A percentile compares a stretch with the other conserved stretches of the same genome.
These are phyloP conservation scores for Phylloporus sp. DNA, from an alignment of 768 basidiomycete species.

Conservation along the genomic window DNA sequence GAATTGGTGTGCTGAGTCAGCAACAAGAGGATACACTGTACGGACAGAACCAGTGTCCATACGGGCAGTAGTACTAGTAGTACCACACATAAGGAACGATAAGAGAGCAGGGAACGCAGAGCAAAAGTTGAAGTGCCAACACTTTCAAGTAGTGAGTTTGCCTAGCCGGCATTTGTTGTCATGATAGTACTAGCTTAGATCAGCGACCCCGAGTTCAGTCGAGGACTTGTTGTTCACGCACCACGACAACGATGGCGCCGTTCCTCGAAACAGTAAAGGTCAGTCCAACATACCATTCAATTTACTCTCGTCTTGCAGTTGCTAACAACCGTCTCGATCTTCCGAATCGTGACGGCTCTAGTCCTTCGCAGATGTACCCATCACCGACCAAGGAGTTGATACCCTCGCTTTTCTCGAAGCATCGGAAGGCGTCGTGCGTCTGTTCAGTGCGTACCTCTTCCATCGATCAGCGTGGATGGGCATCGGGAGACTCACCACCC, in stretches of 20 bases:
- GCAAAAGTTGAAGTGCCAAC: no score
- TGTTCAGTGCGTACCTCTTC: slow-evolving; percentile 66
- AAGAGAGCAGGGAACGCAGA: no score
- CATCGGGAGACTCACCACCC: not conserved
- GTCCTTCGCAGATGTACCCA: slow-evolving; percentile 92
- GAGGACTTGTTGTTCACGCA: slow-evolving; percentile 1
- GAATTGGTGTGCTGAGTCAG: no score
- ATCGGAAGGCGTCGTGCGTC: slow-evolving; percentile 75
- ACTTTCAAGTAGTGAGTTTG: no score
- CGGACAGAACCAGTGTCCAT: no score
- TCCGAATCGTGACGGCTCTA: slow-evolving; percentile 28
- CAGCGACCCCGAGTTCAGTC: no score
- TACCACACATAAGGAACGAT: no score
- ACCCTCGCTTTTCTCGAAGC: slow-evolving; percentile 87
- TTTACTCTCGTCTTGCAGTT: not conserved
- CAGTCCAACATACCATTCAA: slow-evolving; percentile 8
- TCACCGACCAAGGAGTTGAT: slow-evolving; percentile 83
- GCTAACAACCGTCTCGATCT: not conserved
- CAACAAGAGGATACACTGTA: no score
- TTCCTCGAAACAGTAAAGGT: slow-evolving; percentile 71
- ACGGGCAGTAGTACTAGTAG: no score
- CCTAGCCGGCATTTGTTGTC: no score
- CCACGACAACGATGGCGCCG: slow-evolving; percentile 53
- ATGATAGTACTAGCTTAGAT: no score
- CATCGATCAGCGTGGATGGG: not conserved